Evolutionary conservation across 2,329 filamentous ascomycete genomes (phyloP), one percentile per base, ranked within the genome.

Genomic region (Ampelomyces quisqualis): DNA sequence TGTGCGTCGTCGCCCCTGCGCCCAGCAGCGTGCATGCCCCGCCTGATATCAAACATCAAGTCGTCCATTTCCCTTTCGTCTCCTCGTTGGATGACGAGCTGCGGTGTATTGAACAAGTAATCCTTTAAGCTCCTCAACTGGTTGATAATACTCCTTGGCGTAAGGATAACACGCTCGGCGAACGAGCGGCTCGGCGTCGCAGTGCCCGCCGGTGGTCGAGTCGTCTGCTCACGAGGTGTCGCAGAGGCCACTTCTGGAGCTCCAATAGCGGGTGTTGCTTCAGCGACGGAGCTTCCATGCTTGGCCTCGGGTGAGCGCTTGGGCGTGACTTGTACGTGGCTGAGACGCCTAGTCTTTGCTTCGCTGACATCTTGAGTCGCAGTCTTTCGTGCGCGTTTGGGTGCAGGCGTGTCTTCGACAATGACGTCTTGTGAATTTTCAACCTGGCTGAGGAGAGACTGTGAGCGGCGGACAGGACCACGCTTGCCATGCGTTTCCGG

Each of bases 11-110:
- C 51, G 5, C 51, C 55, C 17, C 85, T 76, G 56, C 73, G 73
- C 56, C 82, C 82, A 11, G 87, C 88, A 40, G 84, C 80, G 63
- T 86, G 86, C 36, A 90, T 76, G 64, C 86, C 82, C 49, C 79
- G 77, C 65, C 86, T 84, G 51, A 91, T 80, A 64, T 91, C 85
- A 72, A 90, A 88, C 61, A 93, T 75, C 55, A 88, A 71, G 60
- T 90, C 85, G 59, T 93, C 88, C 51, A 93, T 76, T 61, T 84
- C 77, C 44, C 82, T 77, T 38, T 89, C 79, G 46, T 88, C 82
- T 8, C 79, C 74, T 8, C 80, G 76, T 11, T 81, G 81, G 28
- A 94, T 68, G 11, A 78, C 73, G 15, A 82, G 74, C 19, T 70
- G 71, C 38, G 53, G 55, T 4, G 43, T 49, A 49, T 81, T 76